Evolutionary conservation across 1,284 basidiomycete genomes (phyloP).

Genomic region (Mycosarcoma maydis): DNA sequence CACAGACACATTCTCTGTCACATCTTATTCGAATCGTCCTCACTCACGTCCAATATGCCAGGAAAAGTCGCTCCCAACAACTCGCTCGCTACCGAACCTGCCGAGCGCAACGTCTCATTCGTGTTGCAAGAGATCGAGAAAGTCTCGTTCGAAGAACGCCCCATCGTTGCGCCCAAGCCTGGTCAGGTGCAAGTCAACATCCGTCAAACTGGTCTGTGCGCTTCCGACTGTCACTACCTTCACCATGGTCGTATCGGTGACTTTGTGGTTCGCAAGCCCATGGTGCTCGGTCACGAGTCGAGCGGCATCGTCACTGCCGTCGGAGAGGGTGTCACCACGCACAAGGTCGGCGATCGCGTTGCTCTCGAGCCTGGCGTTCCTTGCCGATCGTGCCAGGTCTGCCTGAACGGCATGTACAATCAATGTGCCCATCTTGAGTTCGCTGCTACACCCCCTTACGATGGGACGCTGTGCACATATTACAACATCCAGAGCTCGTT

Average conservation of each 20-base stretch:
- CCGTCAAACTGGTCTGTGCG: constrained; percentile 85
- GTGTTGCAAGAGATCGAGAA: constrained; percentile 80
- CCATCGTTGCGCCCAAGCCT: constrained; percentile 73
- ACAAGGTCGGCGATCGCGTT: constrained; percentile 85
- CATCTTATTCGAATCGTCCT: background rate
- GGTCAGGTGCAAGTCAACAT: constrained; percentile 88
- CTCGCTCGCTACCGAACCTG: constrained; percentile 53
- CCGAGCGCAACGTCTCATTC: constrained; percentile 76
- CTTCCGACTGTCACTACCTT: constrained; percentile 72
- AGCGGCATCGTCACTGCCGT: constrained; percentile 73
- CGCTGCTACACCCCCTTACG: constrained; percentile 87
- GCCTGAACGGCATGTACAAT: constrained; percentile 66
- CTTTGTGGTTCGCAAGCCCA: constrained; percentile 79
- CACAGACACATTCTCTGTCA: background rate
- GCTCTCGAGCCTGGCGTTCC: constrained; percentile 83
- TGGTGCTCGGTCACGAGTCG: constrained; percentile 78
- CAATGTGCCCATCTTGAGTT: constrained; percentile 77
- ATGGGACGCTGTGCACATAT: constrained; percentile 83
- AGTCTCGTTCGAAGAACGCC: constrained; percentile 78
- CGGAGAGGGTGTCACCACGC: constrained; percentile 76
- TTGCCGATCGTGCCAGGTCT: constrained; percentile 75
- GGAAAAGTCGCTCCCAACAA: constrained; percentile 53
- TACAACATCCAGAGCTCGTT: constrained; percentile 65
- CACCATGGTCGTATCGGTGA: constrained; percentile 70
- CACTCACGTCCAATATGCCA: constrained; percentile 15